A percentile compares a stretch with the other conserved stretches of the same genome.
Evolutionary conservation across 1,284 basidiomycete genomes (phyloP).

Genomic region (Meira nashicola): DNA sequence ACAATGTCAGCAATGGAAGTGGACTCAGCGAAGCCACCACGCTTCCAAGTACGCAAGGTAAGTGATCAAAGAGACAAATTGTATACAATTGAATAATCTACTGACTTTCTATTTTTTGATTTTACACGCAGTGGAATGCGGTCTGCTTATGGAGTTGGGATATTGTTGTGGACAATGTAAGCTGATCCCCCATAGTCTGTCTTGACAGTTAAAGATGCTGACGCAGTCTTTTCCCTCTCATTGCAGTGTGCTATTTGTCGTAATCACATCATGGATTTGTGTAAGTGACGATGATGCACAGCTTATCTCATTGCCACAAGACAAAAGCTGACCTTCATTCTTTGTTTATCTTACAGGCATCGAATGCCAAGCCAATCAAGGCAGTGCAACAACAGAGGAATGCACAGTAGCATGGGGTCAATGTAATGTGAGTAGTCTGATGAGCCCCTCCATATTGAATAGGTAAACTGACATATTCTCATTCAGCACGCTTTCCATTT

Average conservation of each 20-base stretch:
- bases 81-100: neutral
- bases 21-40: constrained; percentile 36
- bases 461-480: neutral
- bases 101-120: neutral
- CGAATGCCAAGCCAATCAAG: constrained; percentile 98
- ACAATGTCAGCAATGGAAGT: constrained; percentile 32
- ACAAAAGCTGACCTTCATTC: neutral
- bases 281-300: constrained; percentile 19
- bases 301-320: neutral
- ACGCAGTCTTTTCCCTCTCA: neutral
- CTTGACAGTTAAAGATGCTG: neutral
- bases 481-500: constrained; percentile 97
- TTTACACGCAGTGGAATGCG: constrained; percentile 45
- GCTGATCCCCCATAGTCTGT: neutral
- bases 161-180: constrained; percentile 51
- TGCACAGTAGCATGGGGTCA: constrained; percentile 99
- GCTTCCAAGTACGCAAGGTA: constrained; percentile 52
- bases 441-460: neutral
- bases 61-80: constrained; percentile 1
- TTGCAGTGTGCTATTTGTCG: constrained; percentile 51
- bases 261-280: constrained; percentile 53
- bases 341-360: constrained; percentile 65
- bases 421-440: constrained; percentile 72
- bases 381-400: constrained; percentile 89
- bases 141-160: constrained; percentile 53